A percentile compares a stretch with the other conserved stretches of the same genome.
phyloP scores from a whole-genome alignment of 106 monocot genomes.

The Dioscorea zingiberensis region DNA sequence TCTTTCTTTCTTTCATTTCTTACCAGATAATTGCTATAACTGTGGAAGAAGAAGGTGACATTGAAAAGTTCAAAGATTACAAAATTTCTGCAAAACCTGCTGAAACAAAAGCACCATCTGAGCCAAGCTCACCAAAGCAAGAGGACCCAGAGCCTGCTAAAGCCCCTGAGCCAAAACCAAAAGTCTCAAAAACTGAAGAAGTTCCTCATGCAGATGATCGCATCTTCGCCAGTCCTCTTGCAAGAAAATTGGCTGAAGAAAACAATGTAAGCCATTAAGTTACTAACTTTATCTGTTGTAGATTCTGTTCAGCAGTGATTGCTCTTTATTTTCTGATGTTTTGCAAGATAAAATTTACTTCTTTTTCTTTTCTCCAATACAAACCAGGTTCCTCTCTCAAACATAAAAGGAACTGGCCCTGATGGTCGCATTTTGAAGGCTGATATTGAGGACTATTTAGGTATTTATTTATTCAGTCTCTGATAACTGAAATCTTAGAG shows the following conservation, averaged over 20 bases:
- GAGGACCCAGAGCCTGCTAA: slow-evolving; percentile 28
- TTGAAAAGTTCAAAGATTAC: slow-evolving; percentile 85
- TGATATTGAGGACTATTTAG: slow-evolving; percentile 92
- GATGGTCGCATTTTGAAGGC: slow-evolving; percentile 90
- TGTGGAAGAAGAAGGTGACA: slow-evolving; percentile 85
- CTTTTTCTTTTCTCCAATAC: neutral
- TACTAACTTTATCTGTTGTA: slow-evolving; percentile 2
- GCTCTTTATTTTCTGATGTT: neutral
- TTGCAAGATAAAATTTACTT: neutral
- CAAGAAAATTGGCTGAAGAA: slow-evolving; percentile 92
- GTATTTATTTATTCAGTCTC: slow-evolving; percentile 21
- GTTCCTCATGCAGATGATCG: slow-evolving; percentile 41
- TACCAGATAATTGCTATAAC: slow-evolving; percentile 76
- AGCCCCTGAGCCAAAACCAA: slow-evolving; percentile 41
- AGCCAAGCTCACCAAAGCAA: slow-evolving; percentile 29
- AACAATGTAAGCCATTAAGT: slow-evolving; percentile 51
- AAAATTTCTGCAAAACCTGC: slow-evolving; percentile 40
- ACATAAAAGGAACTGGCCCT: slow-evolving; percentile 90
- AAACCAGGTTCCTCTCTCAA: slow-evolving; percentile 72
- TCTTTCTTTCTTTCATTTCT: neutral
- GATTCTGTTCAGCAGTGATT: neutral
- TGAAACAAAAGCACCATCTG: slow-evolving; percentile 34
- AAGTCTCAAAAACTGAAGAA: slow-evolving; percentile 30
- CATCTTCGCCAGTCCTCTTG: slow-evolving; percentile 81
- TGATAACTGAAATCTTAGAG: no score